Base-by-base conservation (phyloP, 177 flowering plant genomes). In the Vitis hybrid region DNA sequence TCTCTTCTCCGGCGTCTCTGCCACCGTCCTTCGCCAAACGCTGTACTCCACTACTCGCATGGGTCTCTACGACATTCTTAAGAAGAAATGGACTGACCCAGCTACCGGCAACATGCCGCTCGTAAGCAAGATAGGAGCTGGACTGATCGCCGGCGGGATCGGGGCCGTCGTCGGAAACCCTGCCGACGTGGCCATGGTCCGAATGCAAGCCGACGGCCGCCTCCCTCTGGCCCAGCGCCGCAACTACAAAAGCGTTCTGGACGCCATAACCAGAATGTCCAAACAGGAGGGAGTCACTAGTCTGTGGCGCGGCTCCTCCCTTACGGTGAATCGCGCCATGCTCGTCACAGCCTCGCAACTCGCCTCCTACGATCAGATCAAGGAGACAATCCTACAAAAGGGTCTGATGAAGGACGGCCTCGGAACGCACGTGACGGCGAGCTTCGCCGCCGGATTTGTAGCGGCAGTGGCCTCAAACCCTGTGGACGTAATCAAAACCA, bases 371-470 rank as follows among this genome's bases (percentile, higher is more conserved):
- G 90, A 87, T 64, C 81, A 82, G 79, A 45, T 87, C 79, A 93
- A 93, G 79, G 98, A 93, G 73, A 69, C 81, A 60, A 87, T 93
- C 0, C 31, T 93, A 56, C 80, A 70, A 13, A 85, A 80, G 61
- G 79, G 79, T 1, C 0, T 77, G 74, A 83, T 89, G 93, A 77
- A 64, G 31, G 94, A 91, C 66, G 97, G 98, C 68, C 78, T 93
- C 0, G 90, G 94, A 68, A 90, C 97, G 19, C 98, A 93, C 79
- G 92, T 89, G 74, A 76, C 86, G 21, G 88, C 96, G 31, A 91
- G 98, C 72, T 89, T 93, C 74, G 78, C 87, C n/a, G 97, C 98
- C 3, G 97, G 97, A 69, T 85, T 93, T 56, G 91, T 93, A 64
- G 97, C 98, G 18, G 73, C 98, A 22, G 92, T 89, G 59, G 93